Evolutionary conservation across 352 stramenopile species (phyloP), one percentile per base, ranked within the genome.

Genomic region (Globisporangium cystogenes): DNA sequence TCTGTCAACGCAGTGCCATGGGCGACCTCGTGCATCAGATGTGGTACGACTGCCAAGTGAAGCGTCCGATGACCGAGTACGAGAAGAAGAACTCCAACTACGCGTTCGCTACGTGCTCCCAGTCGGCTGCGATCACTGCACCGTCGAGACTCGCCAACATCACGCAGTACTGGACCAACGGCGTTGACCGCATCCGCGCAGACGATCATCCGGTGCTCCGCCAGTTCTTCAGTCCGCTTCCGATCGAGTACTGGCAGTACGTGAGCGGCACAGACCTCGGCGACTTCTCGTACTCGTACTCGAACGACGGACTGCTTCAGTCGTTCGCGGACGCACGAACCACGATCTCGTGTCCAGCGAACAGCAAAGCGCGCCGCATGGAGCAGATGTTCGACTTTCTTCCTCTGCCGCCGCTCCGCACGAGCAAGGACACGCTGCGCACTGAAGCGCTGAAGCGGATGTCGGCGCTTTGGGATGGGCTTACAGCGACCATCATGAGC

Each of bases 21-120:
- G 60, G 78, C 5, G 77, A 87, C 48, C 65, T 87, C 47, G 62
- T 89, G 23, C 70, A 82, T 23, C 71, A 86, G 53, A 67, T 89
- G 43, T 89, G 74, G 51, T 83, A 71, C 56, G 60, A 86, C 42
- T 89, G 77, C 45, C 77, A 89, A 42, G 76, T 89, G 10, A 71
- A 76, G 15, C 67, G 65, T 1, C 47, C 33, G 11, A 72, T 89
- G 65, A 78, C 65, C n/a, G 62, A 76, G 18, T 47, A 35, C 16
- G 68, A 86, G 59, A 86, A 86, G 55, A 55, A 82, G 56, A 69
- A 56, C 3, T 80, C 71, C 0, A 51, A 24, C 4, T 88, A 82
- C 53, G 65, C 68, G 1, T 88, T 74, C 57, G 68, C 82, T 48
- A 63, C 46, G 21, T 86, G 68, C 43, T 59, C 64, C 5, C 21